phyloP scores from a whole-genome alignment of 352 stramenopile genomes.

The Pythium dissimile region DNA sequence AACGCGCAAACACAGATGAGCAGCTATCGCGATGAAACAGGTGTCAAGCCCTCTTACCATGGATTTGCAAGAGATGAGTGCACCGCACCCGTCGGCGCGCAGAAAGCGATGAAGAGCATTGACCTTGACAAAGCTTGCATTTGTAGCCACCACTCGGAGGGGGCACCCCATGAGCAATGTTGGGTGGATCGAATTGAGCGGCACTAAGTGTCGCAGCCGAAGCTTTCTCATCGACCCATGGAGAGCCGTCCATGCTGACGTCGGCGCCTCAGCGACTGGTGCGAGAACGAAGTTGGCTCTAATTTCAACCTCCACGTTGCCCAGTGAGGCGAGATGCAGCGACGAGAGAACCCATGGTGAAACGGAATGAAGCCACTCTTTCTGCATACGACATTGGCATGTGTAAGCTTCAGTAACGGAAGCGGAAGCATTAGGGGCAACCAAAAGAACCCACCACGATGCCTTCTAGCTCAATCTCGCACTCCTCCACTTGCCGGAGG shows the following conservation, averaged over 20 bases:
- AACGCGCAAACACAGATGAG: no score
- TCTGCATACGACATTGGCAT: slow-evolving; percentile 20
- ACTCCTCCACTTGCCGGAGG: slow-evolving; percentile 33
- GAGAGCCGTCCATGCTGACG: slow-evolving; percentile 13
- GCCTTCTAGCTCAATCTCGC: slow-evolving; percentile 26
- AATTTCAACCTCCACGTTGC: slow-evolving; percentile 14
- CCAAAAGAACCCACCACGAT: slow-evolving; percentile 30
- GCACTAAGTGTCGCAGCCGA: slow-evolving; percentile 29
- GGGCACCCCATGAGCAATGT: slow-evolving; percentile 36
- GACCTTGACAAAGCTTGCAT: neutral
- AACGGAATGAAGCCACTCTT: slow-evolving; percentile 35
- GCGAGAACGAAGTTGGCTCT: slow-evolving; percentile 25
- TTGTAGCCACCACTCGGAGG: slow-evolving; percentile 18
- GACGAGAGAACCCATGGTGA: slow-evolving; percentile 9
- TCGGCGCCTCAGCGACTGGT: neutral
- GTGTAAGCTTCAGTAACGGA: no score
- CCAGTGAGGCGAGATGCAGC: slow-evolving; percentile 3
- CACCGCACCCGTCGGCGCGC: slow-evolving; percentile 5
- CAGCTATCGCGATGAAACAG: no score
- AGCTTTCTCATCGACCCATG: slow-evolving; percentile 23
- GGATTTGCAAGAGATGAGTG: slow-evolving; percentile 26
- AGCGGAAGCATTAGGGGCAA: no score
- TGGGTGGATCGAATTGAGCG: slow-evolving; percentile 31
- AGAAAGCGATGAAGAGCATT: slow-evolving; percentile 18
- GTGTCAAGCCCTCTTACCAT: no score